Conservation (phyloP, 2,329 filamentous ascomycete genomes). For the Fusarium tupiense region DNA sequence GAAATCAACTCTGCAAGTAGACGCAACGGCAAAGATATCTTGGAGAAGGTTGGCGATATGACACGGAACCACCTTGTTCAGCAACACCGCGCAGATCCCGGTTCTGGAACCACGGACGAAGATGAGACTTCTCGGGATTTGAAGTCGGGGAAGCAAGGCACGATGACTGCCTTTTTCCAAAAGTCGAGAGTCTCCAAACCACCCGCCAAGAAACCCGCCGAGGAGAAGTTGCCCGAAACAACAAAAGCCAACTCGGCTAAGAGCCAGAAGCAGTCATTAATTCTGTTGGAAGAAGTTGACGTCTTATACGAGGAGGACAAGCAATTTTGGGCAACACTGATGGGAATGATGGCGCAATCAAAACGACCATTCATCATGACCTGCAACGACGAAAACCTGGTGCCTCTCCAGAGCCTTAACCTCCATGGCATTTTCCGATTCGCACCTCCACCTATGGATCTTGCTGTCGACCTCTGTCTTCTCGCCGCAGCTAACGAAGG, state of each 20-base stretch:
- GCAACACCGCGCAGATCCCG: constrained; percentile 51
- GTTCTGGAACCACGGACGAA: constrained; percentile 43
- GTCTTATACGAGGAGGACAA: constrained; percentile 95
- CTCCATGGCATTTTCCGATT: constrained; percentile 88
- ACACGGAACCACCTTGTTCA: constrained; percentile 90
- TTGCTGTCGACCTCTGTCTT: constrained; percentile 83
- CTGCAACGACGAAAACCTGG: constrained; percentile 88
- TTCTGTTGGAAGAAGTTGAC: constrained; percentile 93
- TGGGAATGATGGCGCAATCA: constrained; percentile 81
- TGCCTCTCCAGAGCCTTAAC: constrained; percentile 79
- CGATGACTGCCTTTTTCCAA: constrained; percentile 84
- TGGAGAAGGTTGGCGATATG: constrained; percentile 96
- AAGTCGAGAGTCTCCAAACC: constrained; percentile 50
- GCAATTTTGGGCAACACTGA: constrained; percentile 89
- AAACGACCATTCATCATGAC: constrained; percentile 95
- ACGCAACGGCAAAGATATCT: constrained; percentile 86
- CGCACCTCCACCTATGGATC: constrained; percentile 68
- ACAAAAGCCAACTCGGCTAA: constrained; percentile 51
- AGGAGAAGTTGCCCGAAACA: constrained; percentile 42
- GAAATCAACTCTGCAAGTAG: constrained; percentile 89
- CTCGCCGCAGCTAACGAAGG: constrained; percentile 89
- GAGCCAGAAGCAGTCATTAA: constrained; percentile 89
- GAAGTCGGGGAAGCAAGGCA: constrained; percentile 77
- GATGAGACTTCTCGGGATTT: constrained; percentile 59
- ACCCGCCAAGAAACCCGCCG: constrained; percentile 41